These are phyloP conservation scores for Magnolia kwangsiensis DNA, from an alignment of 164 flowering plant genomes.

Conservation along the genomic window DNA sequence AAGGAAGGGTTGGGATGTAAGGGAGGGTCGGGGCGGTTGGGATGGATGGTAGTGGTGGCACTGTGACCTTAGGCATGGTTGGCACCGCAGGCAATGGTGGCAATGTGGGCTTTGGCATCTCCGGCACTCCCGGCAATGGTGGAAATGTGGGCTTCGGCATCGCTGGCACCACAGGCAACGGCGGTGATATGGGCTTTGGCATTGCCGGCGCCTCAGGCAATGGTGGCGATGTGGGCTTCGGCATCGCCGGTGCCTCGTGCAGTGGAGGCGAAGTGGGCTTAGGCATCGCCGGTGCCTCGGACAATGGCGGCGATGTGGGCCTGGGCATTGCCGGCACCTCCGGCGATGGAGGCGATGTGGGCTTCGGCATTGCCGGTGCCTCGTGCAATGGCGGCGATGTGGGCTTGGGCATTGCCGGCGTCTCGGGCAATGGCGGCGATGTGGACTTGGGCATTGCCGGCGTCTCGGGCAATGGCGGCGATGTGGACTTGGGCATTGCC, in stretches of 20 bases:
- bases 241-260: background rate
- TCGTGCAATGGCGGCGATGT: background rate
- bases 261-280: background rate
- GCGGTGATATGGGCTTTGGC: background rate
- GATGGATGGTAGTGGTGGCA: slow-evolving; percentile 10
- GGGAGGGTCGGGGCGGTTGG: background rate
- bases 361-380: too few species aligned
- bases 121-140: background rate
- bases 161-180: background rate
- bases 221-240: background rate
- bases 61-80: background rate
- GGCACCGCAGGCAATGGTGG: background rate
- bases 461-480: background rate
- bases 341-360: background rate
- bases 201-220: background rate
- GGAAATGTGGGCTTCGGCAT: background rate
- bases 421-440: background rate
- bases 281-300: too few species aligned
- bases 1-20: background rate
- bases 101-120: background rate
- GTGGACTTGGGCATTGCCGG: background rate
- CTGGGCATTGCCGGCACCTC: too few species aligned
- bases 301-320: background rate
- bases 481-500: background rate
- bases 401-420: too few species aligned